Conservation (phyloP, 2,329 filamentous ascomycete species). For the Talaromyces sp. region DNA sequence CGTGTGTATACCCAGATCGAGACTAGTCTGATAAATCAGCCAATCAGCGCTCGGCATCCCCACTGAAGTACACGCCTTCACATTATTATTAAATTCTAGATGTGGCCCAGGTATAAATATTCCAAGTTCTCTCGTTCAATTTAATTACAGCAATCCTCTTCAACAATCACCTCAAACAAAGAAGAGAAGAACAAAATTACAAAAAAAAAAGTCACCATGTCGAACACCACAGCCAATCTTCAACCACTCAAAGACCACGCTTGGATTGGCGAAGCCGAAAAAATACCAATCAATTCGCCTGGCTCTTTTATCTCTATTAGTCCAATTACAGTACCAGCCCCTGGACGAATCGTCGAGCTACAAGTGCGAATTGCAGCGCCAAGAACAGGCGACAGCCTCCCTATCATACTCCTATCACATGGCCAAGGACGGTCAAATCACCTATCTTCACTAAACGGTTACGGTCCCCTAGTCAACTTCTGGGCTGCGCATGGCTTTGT, state of each 20-base stretch:
- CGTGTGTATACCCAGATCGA: not conserved
- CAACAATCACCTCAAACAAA: not conserved
- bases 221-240: not conserved
- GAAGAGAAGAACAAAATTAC: not conserved
- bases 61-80: not conserved
- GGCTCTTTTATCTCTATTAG: constrained; percentile 24
- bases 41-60: not conserved
- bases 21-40: not conserved
- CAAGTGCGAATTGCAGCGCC: constrained; percentile 35
- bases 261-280: constrained; percentile 12
- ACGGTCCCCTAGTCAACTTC: constrained; percentile 38
- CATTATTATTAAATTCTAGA: not conserved
- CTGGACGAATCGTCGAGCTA: constrained; percentile 23
- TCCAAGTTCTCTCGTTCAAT: not conserved
- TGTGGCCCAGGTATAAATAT: not conserved
- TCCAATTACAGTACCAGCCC: constrained; percentile 3
- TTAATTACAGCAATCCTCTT: not conserved
- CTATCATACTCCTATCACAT: constrained; percentile 39
- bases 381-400: constrained; percentile 25
- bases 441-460: constrained; percentile 40
- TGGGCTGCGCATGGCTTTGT: constrained; percentile 40
- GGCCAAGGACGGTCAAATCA: constrained; percentile 35
- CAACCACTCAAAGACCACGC: constrained; percentile 11
- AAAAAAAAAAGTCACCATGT: not conserved
- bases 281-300: constrained; percentile 27